Evolutionary conservation across 1,284 basidiomycete genomes (phyloP), one percentile per base, ranked within the genome.

Genomic region (Apiotrichum montevideense): DNA sequence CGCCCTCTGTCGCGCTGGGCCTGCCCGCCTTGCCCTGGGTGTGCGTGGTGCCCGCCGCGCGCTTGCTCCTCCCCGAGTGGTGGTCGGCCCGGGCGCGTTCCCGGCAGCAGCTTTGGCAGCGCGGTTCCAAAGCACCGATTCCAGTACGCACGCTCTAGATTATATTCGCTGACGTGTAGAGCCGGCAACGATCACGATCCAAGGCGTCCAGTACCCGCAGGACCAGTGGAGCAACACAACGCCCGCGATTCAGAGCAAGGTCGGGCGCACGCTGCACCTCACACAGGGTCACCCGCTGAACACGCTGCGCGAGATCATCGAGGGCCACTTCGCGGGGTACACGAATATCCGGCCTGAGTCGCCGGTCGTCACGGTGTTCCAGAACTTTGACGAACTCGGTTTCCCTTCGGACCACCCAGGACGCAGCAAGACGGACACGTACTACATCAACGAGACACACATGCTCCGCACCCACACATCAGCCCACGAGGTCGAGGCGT

Each of bases 381-480:
- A 94, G 76, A 99, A 99, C 79, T 99, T 99, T 76, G 96, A 98
- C 76, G 89, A 95, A 65, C 85, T 99, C 29, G 92, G 90, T 13
- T 98, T 99, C 77, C 86, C 95, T 0, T 70, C 80, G 5, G 92
- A 98, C 78, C 96, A 99, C 72, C 94, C 95, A 1, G 96, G 96
- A 2, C 85, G 96, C 55, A 82, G 85, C 21, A 80, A 85, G 48
- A 90, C 90, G 33, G 96, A 99, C 79, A 91, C 88, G 66, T 99
- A 99, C 81, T 99, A 98, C 75, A 80, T 98, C 66, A 98, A 98
- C 80, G 82, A 82, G 64, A 79, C 84, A 64, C 81, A 87, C 63
- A 94, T 98, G 87, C 84, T 99, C 50, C 87, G 96, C 46, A 98
- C 96, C 0, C 96, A 99, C 75, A 98, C 96, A 0, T 93, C 89